Base-by-base conservation (phyloP, 495 filamentous ascomycete species). In the Aspergillus avenaceus region DNA sequence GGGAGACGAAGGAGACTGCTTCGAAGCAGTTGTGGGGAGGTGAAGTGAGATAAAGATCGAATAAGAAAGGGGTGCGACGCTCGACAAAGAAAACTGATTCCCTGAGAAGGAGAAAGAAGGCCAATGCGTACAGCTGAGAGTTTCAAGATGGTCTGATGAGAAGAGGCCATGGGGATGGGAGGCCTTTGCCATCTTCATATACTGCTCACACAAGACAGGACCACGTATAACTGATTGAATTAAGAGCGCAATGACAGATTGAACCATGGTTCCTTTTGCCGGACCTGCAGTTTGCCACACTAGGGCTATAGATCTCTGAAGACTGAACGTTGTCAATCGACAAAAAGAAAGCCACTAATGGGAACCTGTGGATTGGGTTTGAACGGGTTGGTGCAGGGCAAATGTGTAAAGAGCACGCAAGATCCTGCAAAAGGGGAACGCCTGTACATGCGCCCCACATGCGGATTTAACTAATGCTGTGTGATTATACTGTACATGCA, bases 261-360 rank as follows among this genome's bases (percentile, higher is more conserved):
- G 40, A 42, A n/a, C 24, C 40, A 42, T 42, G 23, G 38, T 23
- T 22, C 4, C 19, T 42, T 4, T 42, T 1, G 26, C 14, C 14
- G 14, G 26, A 1, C 8, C 14, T 12, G 16, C 16, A 18, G 34
- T 53, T 53, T 45, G 50, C 50, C 50, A 53, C 50, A 36, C 8
- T n/a, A 19, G 29, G 28, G 45, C 34, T 38, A 34, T 46, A 41
- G 25, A 40, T 55, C 41, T 18, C 28, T 50, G 45, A 40, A 50
- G n/a, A 24, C 9, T 38, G 16, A 41, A 42, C 12, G n/a, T n/a
- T n/a, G n/a, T n/a, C n/a, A n/a, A n/a, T n/a, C n/a, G n/a, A n/a
- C n/a, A n/a, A n/a, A n/a, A n/a, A n/a, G n/a, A n/a, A n/a, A n/a
- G n/a, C n/a, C n/a, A n/a, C n/a, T n/a, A n/a, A n/a, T n/a, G n/a